Evolutionary conservation across 1,284 basidiomycete species (phyloP).

Genomic region (Cystodermella granulosa): DNA sequence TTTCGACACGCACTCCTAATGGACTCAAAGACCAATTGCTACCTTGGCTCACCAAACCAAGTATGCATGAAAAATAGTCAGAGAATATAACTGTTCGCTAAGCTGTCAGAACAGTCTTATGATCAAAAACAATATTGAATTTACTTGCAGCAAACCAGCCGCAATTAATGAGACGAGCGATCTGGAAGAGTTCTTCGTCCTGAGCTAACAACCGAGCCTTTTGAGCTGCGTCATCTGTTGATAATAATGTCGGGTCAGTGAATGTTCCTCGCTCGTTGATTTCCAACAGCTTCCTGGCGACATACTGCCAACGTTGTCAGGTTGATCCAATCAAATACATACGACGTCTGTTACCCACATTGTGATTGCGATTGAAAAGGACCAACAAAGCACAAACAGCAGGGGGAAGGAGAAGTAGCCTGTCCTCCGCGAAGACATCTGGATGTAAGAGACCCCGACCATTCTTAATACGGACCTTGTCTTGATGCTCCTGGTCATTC

Average conservation of each 20-base stretch:
- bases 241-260: constrained; percentile 46
- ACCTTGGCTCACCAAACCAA: constrained; percentile 67
- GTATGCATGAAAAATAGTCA: constrained; percentile 71
- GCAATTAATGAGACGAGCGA: constrained; percentile 69
- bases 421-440: constrained; percentile 73
- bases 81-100: constrained; percentile 53
- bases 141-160: constrained; percentile 64
- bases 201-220: constrained; percentile 47
- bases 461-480: constrained; percentile 56
- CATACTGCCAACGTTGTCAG: constrained; percentile 51
- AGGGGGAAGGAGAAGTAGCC: constrained; percentile 77
- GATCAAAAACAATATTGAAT: constrained; percentile 5
- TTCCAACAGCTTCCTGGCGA: constrained; percentile 69
- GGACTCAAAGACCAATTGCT: constrained; percentile 68
- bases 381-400: constrained; percentile 68
- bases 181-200: constrained; percentile 80
- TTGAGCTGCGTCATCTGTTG: constrained; percentile 29
- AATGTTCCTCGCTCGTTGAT: constrained; percentile 71
- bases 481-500: constrained; percentile 56
- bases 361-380: constrained; percentile 81
- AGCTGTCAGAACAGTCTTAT: constrained; percentile 1
- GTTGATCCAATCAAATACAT: background rate
- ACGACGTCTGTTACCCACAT: constrained; percentile 49
- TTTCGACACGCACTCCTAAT: constrained; percentile 47
- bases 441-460: constrained; percentile 64